phyloP scores from a whole-genome alignment of 306 rosid species.

The Alnus glutinosa region DNA sequence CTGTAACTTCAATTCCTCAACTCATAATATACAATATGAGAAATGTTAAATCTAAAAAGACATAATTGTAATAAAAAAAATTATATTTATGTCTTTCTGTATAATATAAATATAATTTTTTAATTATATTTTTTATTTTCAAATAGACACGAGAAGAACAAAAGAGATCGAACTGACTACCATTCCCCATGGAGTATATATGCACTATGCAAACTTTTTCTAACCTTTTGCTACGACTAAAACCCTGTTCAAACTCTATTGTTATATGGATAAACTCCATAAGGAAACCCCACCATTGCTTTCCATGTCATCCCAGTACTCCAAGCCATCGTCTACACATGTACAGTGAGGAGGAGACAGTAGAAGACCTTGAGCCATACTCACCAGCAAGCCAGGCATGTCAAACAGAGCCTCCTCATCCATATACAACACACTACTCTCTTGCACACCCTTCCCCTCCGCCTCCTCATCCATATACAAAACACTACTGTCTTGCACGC shows the following conservation, averaged over 20 bases:
- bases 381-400: constrained; percentile 40
- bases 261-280: constrained; percentile 39
- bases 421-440: not conserved
- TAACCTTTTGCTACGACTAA: constrained; percentile 37
- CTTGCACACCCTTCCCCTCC: not conserved
- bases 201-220: too few relatives aligned
- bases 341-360: constrained; percentile 38
- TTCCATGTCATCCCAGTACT: constrained; percentile 28
- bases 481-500: not conserved
- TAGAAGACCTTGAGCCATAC: constrained; percentile 61
- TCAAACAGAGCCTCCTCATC: constrained; percentile 38
- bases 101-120: too few relatives aligned
- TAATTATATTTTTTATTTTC: too few relatives aligned
- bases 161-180: too few relatives aligned
- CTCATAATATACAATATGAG: too few relatives aligned
- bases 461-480: constrained; percentile 23
- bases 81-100: too few relatives aligned
- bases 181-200: too few relatives aligned
- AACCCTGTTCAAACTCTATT: not conserved
- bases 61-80: too few relatives aligned
- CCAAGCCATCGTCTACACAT: too few relatives aligned
- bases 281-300: constrained; percentile 37
- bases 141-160: too few relatives aligned
- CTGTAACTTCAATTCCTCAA: too few relatives aligned
- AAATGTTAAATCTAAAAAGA: too few relatives aligned